Conservation (phyloP, 352 stramenopile species). For the Globisporangium abappressorium region DNA sequence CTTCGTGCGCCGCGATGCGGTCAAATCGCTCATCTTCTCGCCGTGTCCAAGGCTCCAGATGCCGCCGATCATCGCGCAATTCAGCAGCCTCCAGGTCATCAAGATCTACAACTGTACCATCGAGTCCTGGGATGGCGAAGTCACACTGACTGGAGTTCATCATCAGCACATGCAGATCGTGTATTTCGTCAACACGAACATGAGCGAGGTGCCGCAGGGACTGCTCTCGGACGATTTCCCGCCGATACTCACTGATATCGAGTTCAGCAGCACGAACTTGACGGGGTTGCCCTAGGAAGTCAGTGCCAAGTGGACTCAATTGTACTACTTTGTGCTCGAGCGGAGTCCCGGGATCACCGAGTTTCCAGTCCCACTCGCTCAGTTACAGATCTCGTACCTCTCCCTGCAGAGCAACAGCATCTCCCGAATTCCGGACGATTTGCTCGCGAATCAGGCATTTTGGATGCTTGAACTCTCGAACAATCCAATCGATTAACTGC, state of each 20-base stretch:
- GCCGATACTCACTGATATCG: slow-evolving; percentile 28
- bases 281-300: slow-evolving; percentile 17
- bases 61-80: slow-evolving; percentile 17
- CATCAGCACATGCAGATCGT: slow-evolving; percentile 31
- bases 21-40: slow-evolving; percentile 28
- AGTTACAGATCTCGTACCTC: slow-evolving; percentile 14
- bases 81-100: slow-evolving; percentile 27
- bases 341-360: background rate
- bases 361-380: background rate
- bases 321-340: slow-evolving; percentile 7
- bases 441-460: background rate
- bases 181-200: slow-evolving; percentile 31
- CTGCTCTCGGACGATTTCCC: slow-evolving; percentile 39
- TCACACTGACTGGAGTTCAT: slow-evolving; percentile 18
- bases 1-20: slow-evolving; percentile 19
- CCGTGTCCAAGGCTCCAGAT: slow-evolving; percentile 35
- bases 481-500: background rate
- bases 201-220: slow-evolving; percentile 27
- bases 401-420: slow-evolving; percentile 3
- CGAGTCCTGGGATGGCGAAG: slow-evolving; percentile 18
- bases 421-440: background rate
- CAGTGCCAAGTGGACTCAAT: background rate
- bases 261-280: slow-evolving; percentile 37
- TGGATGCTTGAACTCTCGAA: slow-evolving; percentile 4
- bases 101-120: slow-evolving; percentile 50